Conservation (phyloP, 2,329 filamentous ascomycete species). For the Xylaria sp. region DNA sequence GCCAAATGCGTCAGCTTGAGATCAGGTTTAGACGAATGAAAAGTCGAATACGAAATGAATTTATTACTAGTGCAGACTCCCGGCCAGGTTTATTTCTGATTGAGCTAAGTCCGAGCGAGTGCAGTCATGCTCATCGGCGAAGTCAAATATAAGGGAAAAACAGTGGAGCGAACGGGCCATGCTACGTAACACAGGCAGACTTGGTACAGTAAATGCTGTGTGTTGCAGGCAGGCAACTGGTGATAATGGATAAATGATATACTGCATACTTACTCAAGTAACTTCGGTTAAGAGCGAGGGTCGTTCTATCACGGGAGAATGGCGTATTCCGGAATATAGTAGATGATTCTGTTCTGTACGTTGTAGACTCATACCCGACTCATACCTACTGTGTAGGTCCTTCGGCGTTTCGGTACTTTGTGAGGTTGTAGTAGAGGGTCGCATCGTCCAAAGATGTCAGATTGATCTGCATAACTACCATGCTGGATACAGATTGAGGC, state of each 20-base stretch:
- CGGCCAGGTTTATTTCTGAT: conserved; percentile 14
- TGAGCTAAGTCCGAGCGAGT: conserved; percentile 11
- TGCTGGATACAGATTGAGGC: background rate
- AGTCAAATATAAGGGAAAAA: background rate
- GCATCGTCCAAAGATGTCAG: background rate
- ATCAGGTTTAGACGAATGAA: conserved; percentile 10
- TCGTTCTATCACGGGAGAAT: no score
- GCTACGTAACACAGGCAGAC: conserved; percentile 9
- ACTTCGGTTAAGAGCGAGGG: no score
- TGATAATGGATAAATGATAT: no score
- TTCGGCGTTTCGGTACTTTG: no score
- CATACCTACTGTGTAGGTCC: no score
- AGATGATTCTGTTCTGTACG: background rate
- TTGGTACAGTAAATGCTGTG: conserved; percentile 4
- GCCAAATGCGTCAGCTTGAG: conserved; percentile 19
- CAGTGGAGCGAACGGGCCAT: background rate
- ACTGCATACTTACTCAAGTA: no score
- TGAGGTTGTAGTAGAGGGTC: no score
- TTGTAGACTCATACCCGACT: no score
- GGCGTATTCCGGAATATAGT: background rate
- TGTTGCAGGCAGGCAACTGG: background rate
- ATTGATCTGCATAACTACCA: background rate
- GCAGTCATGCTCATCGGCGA: conserved; percentile 16
- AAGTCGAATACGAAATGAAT: background rate
- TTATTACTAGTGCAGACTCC: background rate